Evolutionary conservation across 768 basidiomycete genomes (phyloP).

Genomic region (Sporobolomyces pararoseus): DNA sequence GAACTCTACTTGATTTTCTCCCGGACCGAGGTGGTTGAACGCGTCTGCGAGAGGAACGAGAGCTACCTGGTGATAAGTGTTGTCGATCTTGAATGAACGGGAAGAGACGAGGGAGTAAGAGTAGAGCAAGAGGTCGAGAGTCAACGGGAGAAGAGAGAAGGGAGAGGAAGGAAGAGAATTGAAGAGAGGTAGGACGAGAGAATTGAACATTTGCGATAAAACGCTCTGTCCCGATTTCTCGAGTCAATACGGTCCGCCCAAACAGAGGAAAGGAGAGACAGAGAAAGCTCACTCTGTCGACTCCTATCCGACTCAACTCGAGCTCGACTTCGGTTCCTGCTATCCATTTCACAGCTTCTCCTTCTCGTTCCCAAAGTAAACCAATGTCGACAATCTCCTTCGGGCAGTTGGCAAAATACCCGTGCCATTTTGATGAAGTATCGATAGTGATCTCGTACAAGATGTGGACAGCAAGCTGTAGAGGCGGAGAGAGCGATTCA

Average conservation of each 20-base stretch:
- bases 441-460: slow-evolving; percentile 49
- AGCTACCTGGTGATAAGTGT: slow-evolving; percentile 68
- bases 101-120: slow-evolving; percentile 70
- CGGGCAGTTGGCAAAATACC: slow-evolving; percentile 49
- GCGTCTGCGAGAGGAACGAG: slow-evolving; percentile 82
- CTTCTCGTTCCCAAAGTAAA: slow-evolving; percentile 49
- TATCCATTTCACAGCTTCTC: slow-evolving; percentile 44
- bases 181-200: not conserved
- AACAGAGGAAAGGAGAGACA: not conserved
- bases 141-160: not conserved
- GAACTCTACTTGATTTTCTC: slow-evolving; percentile 24
- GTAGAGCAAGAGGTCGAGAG: slow-evolving; percentile 53
- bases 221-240: not conserved
- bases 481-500: slow-evolving; percentile 31
- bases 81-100: slow-evolving; percentile 75
- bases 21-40: slow-evolving; percentile 53
- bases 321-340: slow-evolving; percentile 46
- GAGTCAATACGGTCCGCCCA: not conserved
- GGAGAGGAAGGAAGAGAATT: not conserved
- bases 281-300: slow-evolving; percentile 13
- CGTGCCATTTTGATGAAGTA: slow-evolving; percentile 46
- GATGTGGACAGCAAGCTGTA: slow-evolving; percentile 48
- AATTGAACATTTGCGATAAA: not conserved
- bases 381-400: slow-evolving; percentile 43
- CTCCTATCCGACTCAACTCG: slow-evolving; percentile 8